Evolutionary conservation across 495 filamentous ascomycete genomes (phyloP), one percentile per base, ranked within the genome.

Genomic region (Darksidea phi): DNA sequence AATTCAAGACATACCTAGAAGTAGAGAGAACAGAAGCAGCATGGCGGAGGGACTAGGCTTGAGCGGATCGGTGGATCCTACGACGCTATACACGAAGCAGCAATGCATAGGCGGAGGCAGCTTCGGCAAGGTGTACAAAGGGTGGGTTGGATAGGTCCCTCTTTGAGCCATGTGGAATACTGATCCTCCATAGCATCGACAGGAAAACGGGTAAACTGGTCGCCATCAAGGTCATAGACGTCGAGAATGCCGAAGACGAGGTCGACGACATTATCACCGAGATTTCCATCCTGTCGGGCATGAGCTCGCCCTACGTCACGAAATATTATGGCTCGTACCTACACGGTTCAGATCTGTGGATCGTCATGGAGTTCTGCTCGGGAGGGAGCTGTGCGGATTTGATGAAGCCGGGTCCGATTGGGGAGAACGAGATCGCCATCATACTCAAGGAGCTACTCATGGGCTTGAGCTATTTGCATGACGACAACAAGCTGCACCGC

Each of bases 191-290:
- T 56, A 95, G 90, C 23, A 86, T 96, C 48, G 89, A 96, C 74
- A 89, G 87, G 67, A 82, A 86, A 2, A 92, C 87, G 12, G 91
- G 90, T 46, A 85, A 91, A 72, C 84, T 89, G 12, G 90, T 96
- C 12, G 92, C 91, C 20, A 96, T 95, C 76, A 99, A 97, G 71
- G 81, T 96, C 62, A 97, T 99, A 72, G 94, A 99, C 68, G 91
- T 99, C 63, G 94, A 99, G 74, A 94, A 90, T 72, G 94, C 91
- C 69, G 94, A 97, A 74, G 94, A 99, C 69, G 94, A 99, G 72
- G 94, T 99, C 48, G 90, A 95, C 73, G 94, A 99, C 74, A 97
- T 99, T 69, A 96, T 97, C 68, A 90, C 96, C 68, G 94, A 99
- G 73, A 97, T 99, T 65, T 87, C 90, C 32, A 96, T 99, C 64